These are phyloP conservation scores for Ceratobasidium sp. DNA, from an alignment of 1,284 basidiomycete genomes.

Conservation along the genomic window DNA sequence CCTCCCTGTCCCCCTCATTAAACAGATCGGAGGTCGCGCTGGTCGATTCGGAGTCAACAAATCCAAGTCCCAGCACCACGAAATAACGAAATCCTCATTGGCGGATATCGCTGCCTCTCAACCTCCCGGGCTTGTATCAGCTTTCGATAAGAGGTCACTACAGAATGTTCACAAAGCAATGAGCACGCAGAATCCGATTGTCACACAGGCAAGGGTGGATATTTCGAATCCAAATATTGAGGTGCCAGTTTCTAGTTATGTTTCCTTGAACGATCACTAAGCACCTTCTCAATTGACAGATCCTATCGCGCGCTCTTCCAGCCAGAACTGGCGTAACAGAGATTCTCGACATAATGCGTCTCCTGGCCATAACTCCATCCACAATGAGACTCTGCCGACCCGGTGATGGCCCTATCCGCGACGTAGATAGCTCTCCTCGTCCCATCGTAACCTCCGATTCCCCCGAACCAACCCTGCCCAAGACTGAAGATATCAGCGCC, in stretches of 20 bases:
- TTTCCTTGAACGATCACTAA: background rate
- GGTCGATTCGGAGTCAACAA: conserved; percentile 87
- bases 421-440: background rate
- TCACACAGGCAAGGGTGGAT: conserved; percentile 52
- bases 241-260: background rate
- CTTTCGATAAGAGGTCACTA: conserved; percentile 65
- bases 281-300: background rate
- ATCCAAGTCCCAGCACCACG: conserved; percentile 16
- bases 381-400: conserved; percentile 22
- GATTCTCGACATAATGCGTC: conserved; percentile 34
- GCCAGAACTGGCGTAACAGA: conserved; percentile 19
- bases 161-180: conserved; percentile 58
- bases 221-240: conserved; percentile 34
- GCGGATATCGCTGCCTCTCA: conserved; percentile 84
- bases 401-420: background rate
- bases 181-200: conserved; percentile 59
- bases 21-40: conserved; percentile 96
- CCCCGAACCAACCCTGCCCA: background rate
- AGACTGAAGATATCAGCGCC: conserved; percentile 7
- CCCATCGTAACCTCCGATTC: conserved; percentile 19
- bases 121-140: conserved; percentile 72
- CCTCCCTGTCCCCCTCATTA: conserved; percentile 85
- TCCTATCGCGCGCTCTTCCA: conserved; percentile 19
- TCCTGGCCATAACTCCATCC: conserved; percentile 13
- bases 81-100: conserved; percentile 52